Base-by-base conservation (phyloP, 352 stramenopile genomes). In the Thalassiosira exigua region DNA sequence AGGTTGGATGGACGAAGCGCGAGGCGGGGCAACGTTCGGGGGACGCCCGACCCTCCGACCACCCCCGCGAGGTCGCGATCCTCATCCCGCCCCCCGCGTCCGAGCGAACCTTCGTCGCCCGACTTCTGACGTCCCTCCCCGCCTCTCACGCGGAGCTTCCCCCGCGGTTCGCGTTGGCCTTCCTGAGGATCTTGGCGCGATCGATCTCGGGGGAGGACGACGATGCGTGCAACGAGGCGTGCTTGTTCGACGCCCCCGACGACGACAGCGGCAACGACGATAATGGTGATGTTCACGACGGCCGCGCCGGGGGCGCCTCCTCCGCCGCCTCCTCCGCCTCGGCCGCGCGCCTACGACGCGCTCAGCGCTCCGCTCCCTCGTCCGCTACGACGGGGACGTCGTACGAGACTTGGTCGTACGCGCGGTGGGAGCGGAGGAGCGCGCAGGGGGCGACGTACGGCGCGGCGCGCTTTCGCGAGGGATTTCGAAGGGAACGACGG, bases 121-220 rank as follows among this genome's bases (percentile, higher is more conserved):
- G 70, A 81, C 41, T 85, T 0, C 50, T 77, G 51, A 29, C 14
- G 54, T 48, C 3, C 17, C n/a, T 42, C 27, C 30, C 65, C 30
- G 64, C 64, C 21, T 39, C 19, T 22, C 77, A 69, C 44, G 48
- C 78, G 3, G 59, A 50, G 36, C 69, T 90, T 0, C 80, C 80
- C 0, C 19, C 79, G 21, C 33, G 83, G 41, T 89, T 91, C 77
- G 65, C 75, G 51, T 32, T 84, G 19, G 59, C 77, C 2, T 85
- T 92, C 42, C 79, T 90, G 39, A 54, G 86, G 19, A 87, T 92
- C 41, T 56, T 94, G 27, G 58, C 82, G 3, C 66, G 89, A 79
- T 66, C 92, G 22, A 19, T 94, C 19, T 85, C 72, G 11, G 64
- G 75, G 32, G 81, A 90, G 48, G 69, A 39, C 0, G 81, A 92